Evolutionary conservation across 306 rosid species (phyloP).

Genomic region (Lotus japonicus): DNA sequence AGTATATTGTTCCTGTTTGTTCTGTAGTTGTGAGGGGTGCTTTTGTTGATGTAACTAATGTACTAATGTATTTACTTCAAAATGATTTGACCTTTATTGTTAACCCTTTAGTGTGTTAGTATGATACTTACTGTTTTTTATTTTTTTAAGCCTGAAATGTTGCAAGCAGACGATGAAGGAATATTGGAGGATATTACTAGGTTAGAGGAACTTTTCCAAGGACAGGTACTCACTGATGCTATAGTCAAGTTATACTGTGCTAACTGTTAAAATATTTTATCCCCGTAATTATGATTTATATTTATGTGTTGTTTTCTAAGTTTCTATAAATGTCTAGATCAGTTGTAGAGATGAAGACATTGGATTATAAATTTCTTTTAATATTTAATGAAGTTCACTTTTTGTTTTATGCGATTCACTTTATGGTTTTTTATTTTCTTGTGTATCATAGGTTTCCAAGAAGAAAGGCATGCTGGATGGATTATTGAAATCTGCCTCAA

Average conservation of each 20-base stretch:
- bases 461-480: constrained; percentile 60
- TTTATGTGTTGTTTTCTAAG: background rate
- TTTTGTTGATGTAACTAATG: background rate
- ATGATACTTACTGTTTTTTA: constrained; percentile 28
- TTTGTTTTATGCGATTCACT: constrained; percentile 8
- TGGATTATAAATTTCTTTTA: constrained; percentile 2
- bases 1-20: constrained; percentile 9
- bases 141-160: constrained; percentile 67
- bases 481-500: constrained; percentile 51
- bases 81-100: background rate
- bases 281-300: constrained; percentile 9
- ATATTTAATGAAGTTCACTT: constrained; percentile 2
- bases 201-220: constrained; percentile 60
- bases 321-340: background rate
- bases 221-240: constrained; percentile 50
- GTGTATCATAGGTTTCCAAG: constrained; percentile 50
- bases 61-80: constrained; percentile 3
- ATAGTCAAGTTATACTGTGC: constrained; percentile 5
- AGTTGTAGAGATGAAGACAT: constrained; percentile 13
- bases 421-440: constrained; percentile 19
- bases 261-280: background rate
- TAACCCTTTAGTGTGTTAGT: constrained; percentile 5
- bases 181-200: constrained; percentile 61
- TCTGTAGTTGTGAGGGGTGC: background rate
- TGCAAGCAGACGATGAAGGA: constrained; percentile 60